Percentiles rank a stretch among this genome's conserved stretches.
These are phyloP conservation scores for Cladosporium sp. DNA, from an alignment of 2,329 filamentous ascomycete genomes.

Conservation along the genomic window DNA sequence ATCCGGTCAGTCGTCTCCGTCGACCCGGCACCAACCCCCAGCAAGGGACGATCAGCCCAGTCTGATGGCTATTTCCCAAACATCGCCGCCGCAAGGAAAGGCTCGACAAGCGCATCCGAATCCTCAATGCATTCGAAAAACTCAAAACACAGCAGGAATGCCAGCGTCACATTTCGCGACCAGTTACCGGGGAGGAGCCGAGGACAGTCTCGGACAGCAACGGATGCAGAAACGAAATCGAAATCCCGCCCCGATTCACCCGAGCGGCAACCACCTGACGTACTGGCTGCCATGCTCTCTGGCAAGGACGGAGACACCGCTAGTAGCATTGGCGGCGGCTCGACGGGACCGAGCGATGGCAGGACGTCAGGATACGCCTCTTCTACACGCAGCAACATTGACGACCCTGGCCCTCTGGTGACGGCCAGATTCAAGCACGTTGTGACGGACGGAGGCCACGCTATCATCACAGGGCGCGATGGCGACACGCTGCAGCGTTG, in stretches of 20 bases:
- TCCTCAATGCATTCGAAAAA: background rate
- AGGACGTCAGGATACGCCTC: constrained; percentile 9
- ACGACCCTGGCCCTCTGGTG: constrained; percentile 47
- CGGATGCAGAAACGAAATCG: background rate
- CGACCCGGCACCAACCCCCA: constrained; percentile 45
- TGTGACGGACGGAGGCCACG: constrained; percentile 69
- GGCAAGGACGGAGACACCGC: constrained; percentile 11
- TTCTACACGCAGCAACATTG: constrained; percentile 32
- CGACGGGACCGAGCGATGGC: constrained; percentile 15
- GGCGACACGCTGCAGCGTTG: constrained; percentile 68
- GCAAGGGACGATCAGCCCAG: background rate
- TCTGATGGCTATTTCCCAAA: constrained; percentile 33
- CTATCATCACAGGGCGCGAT: constrained; percentile 73
- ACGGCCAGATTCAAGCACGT: constrained; percentile 74
- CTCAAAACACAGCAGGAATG: background rate
- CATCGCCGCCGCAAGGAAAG: background rate
- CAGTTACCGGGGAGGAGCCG: background rate
- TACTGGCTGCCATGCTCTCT: constrained; percentile 15
- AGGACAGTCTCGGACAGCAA: background rate
- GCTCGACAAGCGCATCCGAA: background rate
- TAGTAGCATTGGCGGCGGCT: constrained; percentile 13
- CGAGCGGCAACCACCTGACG: background rate
- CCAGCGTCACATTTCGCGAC: background rate
- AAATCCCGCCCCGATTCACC: background rate
- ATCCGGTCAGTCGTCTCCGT: constrained; percentile 55